Evolutionary conservation across 345 rosid genomes (phyloP).

Genomic region (Lumnitzera littorea): DNA sequence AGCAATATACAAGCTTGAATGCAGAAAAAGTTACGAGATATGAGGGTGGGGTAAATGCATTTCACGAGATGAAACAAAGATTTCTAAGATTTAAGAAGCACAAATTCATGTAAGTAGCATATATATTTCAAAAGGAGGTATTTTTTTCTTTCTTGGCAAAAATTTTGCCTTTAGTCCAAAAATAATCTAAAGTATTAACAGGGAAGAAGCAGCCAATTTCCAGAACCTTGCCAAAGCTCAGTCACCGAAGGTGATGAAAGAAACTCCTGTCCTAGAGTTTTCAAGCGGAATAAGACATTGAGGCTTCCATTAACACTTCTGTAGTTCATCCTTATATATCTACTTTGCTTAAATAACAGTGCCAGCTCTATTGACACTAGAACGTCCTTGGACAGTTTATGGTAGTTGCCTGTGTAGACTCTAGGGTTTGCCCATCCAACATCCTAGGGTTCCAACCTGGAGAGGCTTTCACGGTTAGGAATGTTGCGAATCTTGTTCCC

Average conservation of each 20-base stretch:
- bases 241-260: constrained; percentile 70
- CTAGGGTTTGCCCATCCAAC: constrained; percentile 89
- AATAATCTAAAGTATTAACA: constrained; percentile 25
- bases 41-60: constrained; percentile 18
- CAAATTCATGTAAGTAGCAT: constrained; percentile 54
- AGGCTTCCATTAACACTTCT: not conserved
- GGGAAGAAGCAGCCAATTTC: constrained; percentile 63
- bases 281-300: constrained; percentile 54
- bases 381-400: constrained; percentile 54
- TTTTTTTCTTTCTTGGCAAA: constrained; percentile 19
- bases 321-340: not conserved
- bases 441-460: constrained; percentile 91
- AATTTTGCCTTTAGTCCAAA: constrained; percentile 24
- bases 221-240: constrained; percentile 62
- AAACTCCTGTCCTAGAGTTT: constrained; percentile 42
- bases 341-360: not conserved
- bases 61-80: constrained; percentile 52
- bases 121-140: constrained; percentile 38
- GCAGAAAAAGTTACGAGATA: constrained; percentile 9
- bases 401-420: constrained; percentile 95
- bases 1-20: constrained; percentile 8
- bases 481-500: constrained; percentile 89
- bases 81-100: constrained; percentile 61
- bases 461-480: constrained; percentile 84
- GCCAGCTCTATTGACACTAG: constrained; percentile 14